These are phyloP conservation scores for Entonaema liquescens DNA, from an alignment of 495 filamentous ascomycete genomes.

Conservation along the genomic window DNA sequence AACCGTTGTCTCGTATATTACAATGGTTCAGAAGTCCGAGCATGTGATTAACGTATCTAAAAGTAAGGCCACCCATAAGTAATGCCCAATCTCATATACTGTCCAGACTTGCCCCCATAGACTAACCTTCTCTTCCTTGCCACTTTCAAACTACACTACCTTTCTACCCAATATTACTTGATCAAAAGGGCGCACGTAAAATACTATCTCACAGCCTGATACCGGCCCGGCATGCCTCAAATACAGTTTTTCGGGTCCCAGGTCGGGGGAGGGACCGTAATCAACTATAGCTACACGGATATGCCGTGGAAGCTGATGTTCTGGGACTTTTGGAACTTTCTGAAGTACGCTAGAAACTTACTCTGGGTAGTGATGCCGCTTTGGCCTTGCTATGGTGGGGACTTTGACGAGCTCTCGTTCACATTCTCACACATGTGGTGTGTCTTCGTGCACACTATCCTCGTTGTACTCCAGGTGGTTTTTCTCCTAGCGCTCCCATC, in stretches of 20 bases:
- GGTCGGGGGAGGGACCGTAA: not conserved
- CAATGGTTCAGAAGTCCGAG: not conserved
- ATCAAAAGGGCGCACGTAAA: not conserved
- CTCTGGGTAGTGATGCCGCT: not conserved
- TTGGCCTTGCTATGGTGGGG: not conserved
- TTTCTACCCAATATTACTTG: no score
- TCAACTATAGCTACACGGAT: slow-evolving; percentile 4
- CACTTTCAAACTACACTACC: not conserved
- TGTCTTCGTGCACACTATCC: not conserved
- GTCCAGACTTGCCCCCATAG: not conserved
- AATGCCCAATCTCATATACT: not conserved
- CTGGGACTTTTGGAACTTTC: not conserved
- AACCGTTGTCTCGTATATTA: not conserved
- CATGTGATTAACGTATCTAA: not conserved
- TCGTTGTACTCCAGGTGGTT: not conserved
- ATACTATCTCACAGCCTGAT: not conserved
- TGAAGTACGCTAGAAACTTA: not conserved
- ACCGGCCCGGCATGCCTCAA: not conserved
- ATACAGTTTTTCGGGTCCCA: not conserved
- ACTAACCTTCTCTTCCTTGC: not conserved
- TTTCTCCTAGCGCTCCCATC: not conserved
- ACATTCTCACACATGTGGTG: slow-evolving; percentile 2
- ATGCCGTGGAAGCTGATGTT: slow-evolving; percentile 1
- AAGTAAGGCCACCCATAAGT: not conserved
- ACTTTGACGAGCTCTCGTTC: not conserved